Conservation (phyloP, 306 rosid genomes). For the Carpinus viminea region DNA sequence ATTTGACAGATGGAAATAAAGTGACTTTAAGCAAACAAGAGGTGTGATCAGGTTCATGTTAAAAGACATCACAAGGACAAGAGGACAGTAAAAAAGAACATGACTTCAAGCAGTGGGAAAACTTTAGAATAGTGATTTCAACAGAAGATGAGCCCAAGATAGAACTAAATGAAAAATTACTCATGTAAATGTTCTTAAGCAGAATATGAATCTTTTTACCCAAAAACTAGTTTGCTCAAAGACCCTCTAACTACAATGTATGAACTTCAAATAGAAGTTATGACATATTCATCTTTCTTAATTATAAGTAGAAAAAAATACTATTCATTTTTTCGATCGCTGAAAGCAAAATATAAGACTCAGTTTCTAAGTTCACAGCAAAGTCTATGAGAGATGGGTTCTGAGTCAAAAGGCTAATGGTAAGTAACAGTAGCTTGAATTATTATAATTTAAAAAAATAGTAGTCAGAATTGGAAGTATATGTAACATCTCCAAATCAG, state of each 20-base stretch:
- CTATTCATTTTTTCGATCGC: too few relatives aligned
- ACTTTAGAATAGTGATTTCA: background rate
- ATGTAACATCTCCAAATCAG: background rate
- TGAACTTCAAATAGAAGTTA: background rate
- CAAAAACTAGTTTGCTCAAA: background rate
- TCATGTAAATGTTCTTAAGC: background rate
- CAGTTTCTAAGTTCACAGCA: background rate
- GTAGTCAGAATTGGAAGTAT: background rate
- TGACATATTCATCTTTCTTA: background rate
- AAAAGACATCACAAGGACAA: background rate
- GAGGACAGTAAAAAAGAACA: background rate
- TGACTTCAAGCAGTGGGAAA: background rate
- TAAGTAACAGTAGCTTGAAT: background rate
- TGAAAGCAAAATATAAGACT: background rate
- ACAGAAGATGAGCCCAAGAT: background rate
- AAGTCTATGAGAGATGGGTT: background rate
- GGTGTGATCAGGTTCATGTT: background rate
- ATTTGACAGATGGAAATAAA: background rate
- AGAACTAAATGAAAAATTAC: background rate
- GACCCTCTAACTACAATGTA: background rate
- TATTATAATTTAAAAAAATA: background rate
- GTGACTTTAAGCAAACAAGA: background rate
- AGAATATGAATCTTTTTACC: background rate
- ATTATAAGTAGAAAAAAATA: background rate
- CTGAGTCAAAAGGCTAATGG: background rate